Evolutionary conservation across 225 moss, liverwort and hornwort species (phyloP).

Genomic region (Marchantia polymorpha): DNA sequence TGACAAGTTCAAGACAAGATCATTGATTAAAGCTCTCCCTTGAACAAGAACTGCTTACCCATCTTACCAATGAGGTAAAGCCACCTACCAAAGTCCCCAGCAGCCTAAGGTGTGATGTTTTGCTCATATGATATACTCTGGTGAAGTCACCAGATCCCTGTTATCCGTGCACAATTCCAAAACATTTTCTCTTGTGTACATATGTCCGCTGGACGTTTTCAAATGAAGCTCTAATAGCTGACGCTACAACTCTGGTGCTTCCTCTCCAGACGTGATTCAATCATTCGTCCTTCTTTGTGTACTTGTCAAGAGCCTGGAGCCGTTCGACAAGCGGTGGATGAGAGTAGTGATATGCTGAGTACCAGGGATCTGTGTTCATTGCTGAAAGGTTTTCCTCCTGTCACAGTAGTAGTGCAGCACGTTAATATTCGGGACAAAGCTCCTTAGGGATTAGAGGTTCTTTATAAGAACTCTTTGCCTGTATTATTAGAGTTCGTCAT

Average conservation of each 20-base stretch:
- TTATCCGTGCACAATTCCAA: background rate
- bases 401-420: background rate
- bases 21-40: slow-evolving; percentile 8
- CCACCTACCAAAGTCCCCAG: background rate
- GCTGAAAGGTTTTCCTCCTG: slow-evolving; percentile 97
- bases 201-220: background rate
- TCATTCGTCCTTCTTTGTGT: slow-evolving; percentile 57
- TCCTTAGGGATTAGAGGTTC: too few species aligned
- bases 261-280: background rate
- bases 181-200: background rate
- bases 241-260: background rate
- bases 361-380: slow-evolving; percentile 95
- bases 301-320: slow-evolving; percentile 80
- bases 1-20: slow-evolving; percentile 10
- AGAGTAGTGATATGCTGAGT: slow-evolving; percentile 94
- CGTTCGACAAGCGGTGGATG: slow-evolving; percentile 97
- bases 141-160: background rate
- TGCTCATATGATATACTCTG: background rate
- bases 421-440: background rate
- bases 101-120: background rate
- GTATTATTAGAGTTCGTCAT: too few species aligned
- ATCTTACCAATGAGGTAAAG: background rate
- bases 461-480: too few species aligned
- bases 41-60: background rate
- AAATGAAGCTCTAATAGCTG: background rate